Evolutionary conservation across 2,329 filamentous ascomycete species (phyloP).

Genomic region (Phoma herbarum): DNA sequence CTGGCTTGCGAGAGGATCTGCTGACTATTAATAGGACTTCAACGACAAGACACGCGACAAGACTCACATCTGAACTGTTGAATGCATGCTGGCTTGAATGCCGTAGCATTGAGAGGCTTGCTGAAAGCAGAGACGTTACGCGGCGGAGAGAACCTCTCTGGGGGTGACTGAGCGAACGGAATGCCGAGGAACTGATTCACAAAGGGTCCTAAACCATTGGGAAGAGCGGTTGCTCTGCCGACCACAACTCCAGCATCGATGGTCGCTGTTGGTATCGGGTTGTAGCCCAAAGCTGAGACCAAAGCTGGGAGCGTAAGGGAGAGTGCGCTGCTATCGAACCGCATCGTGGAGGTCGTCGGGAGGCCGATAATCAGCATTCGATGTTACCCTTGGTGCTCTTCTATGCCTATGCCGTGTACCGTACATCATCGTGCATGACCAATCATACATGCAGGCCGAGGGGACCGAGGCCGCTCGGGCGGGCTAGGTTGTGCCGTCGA

Average conservation of each 20-base stretch:
- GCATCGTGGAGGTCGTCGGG: constrained; percentile 7
- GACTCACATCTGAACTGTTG: constrained; percentile 38
- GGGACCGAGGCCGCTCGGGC: constrained; percentile 7
- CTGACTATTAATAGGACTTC: not conserved
- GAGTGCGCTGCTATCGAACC: not conserved
- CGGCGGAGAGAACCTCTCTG: constrained; percentile 37
- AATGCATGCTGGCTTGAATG: constrained; percentile 34
- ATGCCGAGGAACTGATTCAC: constrained; percentile 46
- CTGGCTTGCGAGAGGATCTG: constrained; percentile 31
- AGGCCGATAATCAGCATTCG: not conserved
- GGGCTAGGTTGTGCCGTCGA: constrained; percentile 8
- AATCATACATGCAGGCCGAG: not conserved
- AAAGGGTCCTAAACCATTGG: constrained; percentile 24
- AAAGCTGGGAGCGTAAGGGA: constrained; percentile 6
- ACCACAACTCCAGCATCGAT: constrained; percentile 36
- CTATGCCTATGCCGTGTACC: not conserved
- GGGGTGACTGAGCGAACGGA: constrained; percentile 40
- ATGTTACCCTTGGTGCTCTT: not conserved
- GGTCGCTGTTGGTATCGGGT: constrained; percentile 34
- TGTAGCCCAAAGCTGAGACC: constrained; percentile 3
- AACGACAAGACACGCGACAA: not conserved
- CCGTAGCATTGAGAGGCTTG: constrained; percentile 28
- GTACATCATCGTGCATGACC: not conserved
- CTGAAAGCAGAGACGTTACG: constrained; percentile 24
- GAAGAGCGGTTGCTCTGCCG: constrained; percentile 38